Percentiles rank a stretch among this genome's conserved stretches.
Evolutionary conservation across 805 yeast species (phyloP).

Genomic region (Candida corydali): DNA sequence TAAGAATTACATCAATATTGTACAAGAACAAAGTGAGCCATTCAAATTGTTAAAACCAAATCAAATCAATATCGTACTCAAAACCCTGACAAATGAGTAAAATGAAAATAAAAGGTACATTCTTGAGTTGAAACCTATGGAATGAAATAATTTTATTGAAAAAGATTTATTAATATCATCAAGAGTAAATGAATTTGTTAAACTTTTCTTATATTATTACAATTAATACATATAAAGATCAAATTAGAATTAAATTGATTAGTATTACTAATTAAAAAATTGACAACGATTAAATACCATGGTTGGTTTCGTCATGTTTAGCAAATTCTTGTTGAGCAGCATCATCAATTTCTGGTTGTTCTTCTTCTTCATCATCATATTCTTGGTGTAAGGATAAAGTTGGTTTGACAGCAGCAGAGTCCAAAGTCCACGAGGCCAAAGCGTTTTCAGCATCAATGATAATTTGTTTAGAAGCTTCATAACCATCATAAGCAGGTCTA

Average conservation of each 20-base stretch:
- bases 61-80: too few relatives aligned
- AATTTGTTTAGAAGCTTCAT: conserved; percentile 84
- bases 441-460: conserved; percentile 83
- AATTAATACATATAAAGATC: neutral
- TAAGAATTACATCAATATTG: conserved; percentile 11
- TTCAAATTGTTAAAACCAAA: too few relatives aligned
- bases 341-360: conserved; percentile 46
- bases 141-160: too few relatives aligned
- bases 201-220: neutral
- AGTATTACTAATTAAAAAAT: too few relatives aligned
- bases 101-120: too few relatives aligned
- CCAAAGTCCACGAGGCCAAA: conserved; percentile 79
- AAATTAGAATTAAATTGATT: neutral
- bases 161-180: too few relatives aligned
- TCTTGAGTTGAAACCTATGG: too few relatives aligned
- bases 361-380: conserved; percentile 50
- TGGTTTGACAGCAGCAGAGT: conserved; percentile 78
- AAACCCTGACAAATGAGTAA: too few relatives aligned
- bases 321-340: conserved; percentile 54
- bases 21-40: too few relatives aligned
- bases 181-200: too few relatives aligned
- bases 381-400: conserved; percentile 66
- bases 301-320: conserved; percentile 32
- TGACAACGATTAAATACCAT: conserved; percentile 9
- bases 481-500: conserved; percentile 85